phyloP scores from a whole-genome alignment of 805 yeast species.

The Pichia deserticola region DNA sequence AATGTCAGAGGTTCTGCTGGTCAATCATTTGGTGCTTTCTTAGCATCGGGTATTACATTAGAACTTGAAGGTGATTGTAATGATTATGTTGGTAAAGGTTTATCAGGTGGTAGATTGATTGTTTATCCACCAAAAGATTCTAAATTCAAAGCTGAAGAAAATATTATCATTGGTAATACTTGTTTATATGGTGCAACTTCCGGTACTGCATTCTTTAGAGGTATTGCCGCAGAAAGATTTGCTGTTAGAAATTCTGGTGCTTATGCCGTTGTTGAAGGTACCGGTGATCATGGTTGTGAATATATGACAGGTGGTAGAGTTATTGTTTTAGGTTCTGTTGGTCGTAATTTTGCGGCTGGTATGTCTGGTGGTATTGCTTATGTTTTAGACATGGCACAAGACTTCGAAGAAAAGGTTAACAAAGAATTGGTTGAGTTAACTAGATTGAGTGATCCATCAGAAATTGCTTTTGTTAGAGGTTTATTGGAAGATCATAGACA shows the following conservation, averaged over 20 bases:
- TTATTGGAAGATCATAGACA: constrained; percentile 92
- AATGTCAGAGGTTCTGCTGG: constrained; percentile 92
- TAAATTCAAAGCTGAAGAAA: constrained; percentile 87
- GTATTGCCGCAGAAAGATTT: constrained; percentile 97
- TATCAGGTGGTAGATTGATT: constrained; percentile 89
- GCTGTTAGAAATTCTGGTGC: constrained; percentile 99
- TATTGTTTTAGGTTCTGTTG: constrained; percentile 84
- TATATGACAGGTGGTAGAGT: constrained; percentile 99
- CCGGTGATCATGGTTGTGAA: constrained; percentile 98
- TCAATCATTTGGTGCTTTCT: constrained; percentile 96
- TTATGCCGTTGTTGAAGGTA: constrained; percentile 91
- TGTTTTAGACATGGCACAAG: constrained; percentile 92
- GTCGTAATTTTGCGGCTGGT: constrained; percentile 94
- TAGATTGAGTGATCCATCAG: constrained; percentile 74
- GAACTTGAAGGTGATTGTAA: constrained; percentile 96
- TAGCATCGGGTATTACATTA: constrained; percentile 92
- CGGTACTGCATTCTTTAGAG: constrained; percentile 89
- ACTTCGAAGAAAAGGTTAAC: constrained; percentile 75
- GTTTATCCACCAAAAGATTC: constrained; percentile 87
- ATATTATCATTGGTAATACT: constrained; percentile 93
- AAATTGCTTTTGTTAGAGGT: constrained; percentile 89
- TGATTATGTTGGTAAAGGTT: constrained; percentile 96
- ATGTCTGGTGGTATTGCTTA: constrained; percentile 99
- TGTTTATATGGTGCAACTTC: constrained; percentile 97
- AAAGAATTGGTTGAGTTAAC: constrained; percentile 74